Evolutionary conservation across 2,329 filamentous ascomycete genomes (phyloP), one percentile per base, ranked within the genome.

Genomic region (Immersiporthe knoxdaviesiana): DNA sequence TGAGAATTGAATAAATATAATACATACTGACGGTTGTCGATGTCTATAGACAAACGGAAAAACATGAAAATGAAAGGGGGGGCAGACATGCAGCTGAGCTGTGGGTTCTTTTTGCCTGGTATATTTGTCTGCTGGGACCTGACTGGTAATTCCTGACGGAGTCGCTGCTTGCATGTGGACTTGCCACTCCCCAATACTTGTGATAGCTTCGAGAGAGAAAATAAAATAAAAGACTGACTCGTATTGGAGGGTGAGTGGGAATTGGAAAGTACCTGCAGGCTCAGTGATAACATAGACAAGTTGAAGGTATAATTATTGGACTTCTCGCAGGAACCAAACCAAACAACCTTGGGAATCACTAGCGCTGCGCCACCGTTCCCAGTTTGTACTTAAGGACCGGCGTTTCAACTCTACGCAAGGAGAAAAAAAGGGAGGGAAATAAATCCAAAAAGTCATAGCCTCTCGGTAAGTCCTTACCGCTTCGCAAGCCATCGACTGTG

Each of bases 301-400:
- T 30, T 30, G 52, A 56, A 30, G 52, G 52, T 56, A 56, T 30
- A n/a, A n/a, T n/a, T n/a, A 32, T 30, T 56, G 52, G 24, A 56
- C 52, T 56, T 30, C n/a, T 56, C 12, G 27, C 24, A 8, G 52
- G 27, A 32, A 56, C 16, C 8, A 5, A 47, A 47, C 44, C 44
- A n/a, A 47, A 47, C 21, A 47, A n/a, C 44, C 44, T 47, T 47
- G 44, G 44, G 8, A 62, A 27, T 7, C 35, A 62, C 24, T 62
- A 62, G 59, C 11, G 59, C n/a, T 41, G 39, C 59, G 59, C 59
- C 39, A 62, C 35, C 12, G 59, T 21, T 44, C 44, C 44, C 44
- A n/a, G 18, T n/a, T 27, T 62, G 35, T 56, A 30, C 6, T 24
- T 27, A 27, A 30, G n/a, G 11, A 62, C 59, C n/a, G 59, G 59